Evolutionary conservation across 1,139 yeast genomes (phyloP), one percentile per base, ranked within the genome.

Genomic region (Waltiozyma sp.): DNA sequence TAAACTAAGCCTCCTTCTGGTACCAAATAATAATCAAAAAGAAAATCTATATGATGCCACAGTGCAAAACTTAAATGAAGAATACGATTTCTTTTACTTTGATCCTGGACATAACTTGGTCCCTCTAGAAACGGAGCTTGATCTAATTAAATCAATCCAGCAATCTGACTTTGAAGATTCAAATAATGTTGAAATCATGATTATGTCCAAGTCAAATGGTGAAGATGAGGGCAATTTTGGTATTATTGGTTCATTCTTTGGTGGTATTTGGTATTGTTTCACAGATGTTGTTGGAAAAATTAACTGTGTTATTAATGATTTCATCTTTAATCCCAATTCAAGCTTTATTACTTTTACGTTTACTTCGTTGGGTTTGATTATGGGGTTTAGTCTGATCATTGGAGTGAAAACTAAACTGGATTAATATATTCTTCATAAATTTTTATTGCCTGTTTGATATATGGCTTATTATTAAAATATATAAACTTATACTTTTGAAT

Each of bases 11-110:
- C 37, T 56, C 14, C 18, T 31, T n/a, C 34, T 13, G n/a, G 7
- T 4, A 7, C 13, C 16, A n/a, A 31, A 31, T 15, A 4, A 3
- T 14, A 7, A 14, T n/a, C 34, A 14, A 14, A 14, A 10, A 4
- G 10, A 31, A 31, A 14, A 6, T 15, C 18, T 3, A n/a, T 26
- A 26, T 26, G n/a, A 26, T 10, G 43, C 47, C 19, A 33, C 42
- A 24, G 38, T 19, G n/a, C 33, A 19, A 8, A 31, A 19, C 8
- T 11, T 44, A 7, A 40, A 40, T n/a, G 19, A 38, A 3, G 34
- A 38, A 2, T 55, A 59, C 40, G 60, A 60, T 21, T 40, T 65
- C 10, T 56, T 62, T 33, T 64, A 64, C 43, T 47, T 55, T 14
- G 69, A 64, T 40, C 61, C 58, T 19, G 66, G 63, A 21, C 55